A percentile compares a stretch with the other conserved stretches of the same genome.
phyloP scores from a whole-genome alignment of 2,329 filamentous ascomycete species.

The Aspergillus neoniger region DNA sequence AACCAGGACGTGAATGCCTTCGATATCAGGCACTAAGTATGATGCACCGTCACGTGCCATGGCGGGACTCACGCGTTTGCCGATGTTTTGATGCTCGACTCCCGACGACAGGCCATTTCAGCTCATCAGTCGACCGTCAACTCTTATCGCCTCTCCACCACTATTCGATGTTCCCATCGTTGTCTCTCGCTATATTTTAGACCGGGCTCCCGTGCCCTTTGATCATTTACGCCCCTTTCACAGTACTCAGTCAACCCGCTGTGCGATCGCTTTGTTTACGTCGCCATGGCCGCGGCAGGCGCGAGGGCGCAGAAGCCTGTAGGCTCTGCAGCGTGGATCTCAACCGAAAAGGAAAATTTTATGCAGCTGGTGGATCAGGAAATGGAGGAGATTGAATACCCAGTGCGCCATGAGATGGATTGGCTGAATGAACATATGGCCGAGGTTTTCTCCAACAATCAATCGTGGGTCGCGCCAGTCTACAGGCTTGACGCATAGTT shows the following conservation, averaged over 20 bases:
- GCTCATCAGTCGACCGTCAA: conserved; percentile 12
- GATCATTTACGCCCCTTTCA: neutral
- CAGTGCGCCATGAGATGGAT: conserved; percentile 89
- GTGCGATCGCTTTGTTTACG: conserved; percentile 39
- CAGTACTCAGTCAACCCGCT: conserved; percentile 1
- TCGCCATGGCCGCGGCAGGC: conserved; percentile 40
- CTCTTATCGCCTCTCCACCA: conserved; percentile 9
- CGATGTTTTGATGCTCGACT: conserved; percentile 24
- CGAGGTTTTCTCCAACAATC: conserved; percentile 83
- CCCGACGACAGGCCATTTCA: conserved; percentile 19
- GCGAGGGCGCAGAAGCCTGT: conserved; percentile 57
- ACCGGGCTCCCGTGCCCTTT: conserved; percentile 12
- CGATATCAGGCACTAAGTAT: conserved; percentile 1
- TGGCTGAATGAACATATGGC: conserved; percentile 99
- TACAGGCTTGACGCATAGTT: conserved; percentile 4
- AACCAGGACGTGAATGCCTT: neutral
- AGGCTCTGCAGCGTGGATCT: conserved; percentile 82
- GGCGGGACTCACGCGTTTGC: conserved; percentile 20
- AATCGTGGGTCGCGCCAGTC: conserved; percentile 66
- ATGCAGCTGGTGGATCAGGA: conserved; percentile 76
- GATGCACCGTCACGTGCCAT: conserved; percentile 22
- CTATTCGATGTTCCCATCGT: conserved; percentile 18
- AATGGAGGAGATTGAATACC: conserved; percentile 89
- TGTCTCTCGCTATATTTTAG: neutral
- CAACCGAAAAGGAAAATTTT: conserved; percentile 78